These are phyloP conservation scores for Rutstroemia sydowiana DNA, from an alignment of 2,329 filamentous ascomycete genomes.

Conservation along the genomic window DNA sequence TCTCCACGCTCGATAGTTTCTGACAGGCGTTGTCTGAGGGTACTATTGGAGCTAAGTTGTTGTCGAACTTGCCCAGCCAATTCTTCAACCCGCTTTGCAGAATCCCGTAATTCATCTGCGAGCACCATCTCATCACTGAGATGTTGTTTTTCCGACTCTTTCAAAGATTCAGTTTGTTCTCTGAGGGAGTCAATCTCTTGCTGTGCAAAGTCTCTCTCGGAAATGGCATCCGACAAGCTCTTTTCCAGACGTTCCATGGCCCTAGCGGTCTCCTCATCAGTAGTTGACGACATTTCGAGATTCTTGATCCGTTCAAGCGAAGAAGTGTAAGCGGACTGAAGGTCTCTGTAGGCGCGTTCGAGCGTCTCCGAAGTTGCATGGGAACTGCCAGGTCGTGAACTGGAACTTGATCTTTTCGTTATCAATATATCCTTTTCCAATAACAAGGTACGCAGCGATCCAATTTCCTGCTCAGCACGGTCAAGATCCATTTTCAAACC, in stretches of 20 bases:
- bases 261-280: constrained; percentile 52
- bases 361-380: constrained; percentile 64
- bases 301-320: constrained; percentile 60
- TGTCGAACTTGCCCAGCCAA: constrained; percentile 71
- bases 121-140: constrained; percentile 56
- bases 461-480: constrained; percentile 86
- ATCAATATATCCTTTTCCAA: constrained; percentile 76
- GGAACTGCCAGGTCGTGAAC: constrained; percentile 32
- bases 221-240: constrained; percentile 60
- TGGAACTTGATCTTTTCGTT: constrained; percentile 45
- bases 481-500: constrained; percentile 96
- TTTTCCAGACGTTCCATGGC: constrained; percentile 60
- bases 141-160: constrained; percentile 47
- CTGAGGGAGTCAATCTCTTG: constrained; percentile 57
- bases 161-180: constrained; percentile 51
- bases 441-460: constrained; percentile 70
- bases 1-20: constrained; percentile 80
- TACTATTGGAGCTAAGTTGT: constrained; percentile 71
- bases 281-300: constrained; percentile 45
- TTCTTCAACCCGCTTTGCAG: constrained; percentile 70
- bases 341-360: constrained; percentile 64
- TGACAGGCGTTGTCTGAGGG: constrained; percentile 67
- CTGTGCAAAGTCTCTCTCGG: constrained; percentile 65
- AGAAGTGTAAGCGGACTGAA: constrained; percentile 63
- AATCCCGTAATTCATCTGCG: constrained; percentile 62